Conservation (phyloP, 768 basidiomycete genomes). For the Strobilomyces dryophilus region DNA sequence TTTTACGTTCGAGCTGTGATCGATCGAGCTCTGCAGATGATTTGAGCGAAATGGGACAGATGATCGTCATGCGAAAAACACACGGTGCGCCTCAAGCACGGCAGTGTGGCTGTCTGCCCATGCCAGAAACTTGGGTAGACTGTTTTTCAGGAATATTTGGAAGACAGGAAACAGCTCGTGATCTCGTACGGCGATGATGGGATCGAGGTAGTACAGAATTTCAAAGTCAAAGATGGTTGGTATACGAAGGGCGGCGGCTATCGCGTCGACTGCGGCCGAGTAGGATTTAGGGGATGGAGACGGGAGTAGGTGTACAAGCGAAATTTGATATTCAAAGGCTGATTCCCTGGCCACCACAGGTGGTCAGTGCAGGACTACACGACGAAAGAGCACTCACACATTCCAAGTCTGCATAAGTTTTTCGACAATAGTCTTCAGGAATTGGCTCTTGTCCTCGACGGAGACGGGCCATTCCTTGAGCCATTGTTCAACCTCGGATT, state of each 20-base stretch:
- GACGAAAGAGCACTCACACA: constrained; percentile 44
- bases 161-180: constrained; percentile 74
- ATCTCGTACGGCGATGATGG: constrained; percentile 58
- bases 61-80: constrained; percentile 11
- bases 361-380: background rate
- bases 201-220: constrained; percentile 70
- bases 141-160: constrained; percentile 66
- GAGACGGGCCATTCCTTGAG: constrained; percentile 70
- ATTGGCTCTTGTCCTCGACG: constrained; percentile 55
- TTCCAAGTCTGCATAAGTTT: constrained; percentile 55
- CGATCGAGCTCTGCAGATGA: constrained; percentile 47
- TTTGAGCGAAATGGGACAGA: background rate
- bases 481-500: constrained; percentile 69
- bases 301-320: constrained; percentile 59
- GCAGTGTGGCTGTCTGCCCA: constrained; percentile 55
- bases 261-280: constrained; percentile 53
- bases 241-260: constrained; percentile 61
- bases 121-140: constrained; percentile 53
- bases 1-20: constrained; percentile 67
- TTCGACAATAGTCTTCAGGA: constrained; percentile 61
- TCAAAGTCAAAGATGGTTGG: constrained; percentile 79
- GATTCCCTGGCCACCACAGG: constrained; percentile 37
- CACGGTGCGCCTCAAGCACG: constrained; percentile 56
- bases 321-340: constrained; percentile 62
- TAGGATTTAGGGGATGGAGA: constrained; percentile 48